Percentiles rank a stretch among this genome's conserved stretches.
These are phyloP conservation scores for Yamadazyma sp. DNA, from an alignment of 1,139 yeast genomes.

Conservation along the genomic window DNA sequence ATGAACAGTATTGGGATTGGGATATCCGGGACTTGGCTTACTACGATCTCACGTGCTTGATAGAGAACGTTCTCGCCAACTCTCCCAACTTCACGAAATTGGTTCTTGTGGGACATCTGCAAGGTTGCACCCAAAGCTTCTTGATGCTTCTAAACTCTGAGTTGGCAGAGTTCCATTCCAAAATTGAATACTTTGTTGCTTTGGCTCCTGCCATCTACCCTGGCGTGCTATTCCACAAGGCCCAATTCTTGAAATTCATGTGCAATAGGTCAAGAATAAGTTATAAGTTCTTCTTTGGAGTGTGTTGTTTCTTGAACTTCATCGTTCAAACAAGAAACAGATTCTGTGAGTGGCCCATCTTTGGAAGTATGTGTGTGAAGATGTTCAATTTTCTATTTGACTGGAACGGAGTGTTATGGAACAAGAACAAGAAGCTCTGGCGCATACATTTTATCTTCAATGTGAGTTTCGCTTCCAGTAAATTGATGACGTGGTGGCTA, in stretches of 20 bases:
- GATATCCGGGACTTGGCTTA: constrained; percentile 77
- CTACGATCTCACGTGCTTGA: constrained; percentile 72
- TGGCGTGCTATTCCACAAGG: constrained; percentile 64
- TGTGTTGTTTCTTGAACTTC: constrained; percentile 58
- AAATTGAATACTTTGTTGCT: constrained; percentile 68
- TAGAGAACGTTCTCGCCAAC: constrained; percentile 55
- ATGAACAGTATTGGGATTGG: constrained; percentile 76
- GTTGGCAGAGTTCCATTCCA: constrained; percentile 35
- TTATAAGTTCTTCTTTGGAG: constrained; percentile 56
- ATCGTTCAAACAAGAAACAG: constrained; percentile 51
- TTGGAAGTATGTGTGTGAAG: constrained; percentile 64
- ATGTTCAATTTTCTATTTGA: constrained; percentile 84
- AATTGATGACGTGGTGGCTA: constrained; percentile 90
- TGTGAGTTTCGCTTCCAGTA: constrained; percentile 79
- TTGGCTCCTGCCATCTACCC: constrained; percentile 91
- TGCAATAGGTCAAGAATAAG: constrained; percentile 35
- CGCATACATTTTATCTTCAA: constrained; percentile 78
- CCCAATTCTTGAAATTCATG: constrained; percentile 59
- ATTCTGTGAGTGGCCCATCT: constrained; percentile 48
- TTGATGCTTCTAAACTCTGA: constrained; percentile 48
- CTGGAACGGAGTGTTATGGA: constrained; percentile 83
- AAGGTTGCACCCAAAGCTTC: constrained; percentile 87
- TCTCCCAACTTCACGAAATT: constrained; percentile 48
- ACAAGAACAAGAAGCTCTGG: constrained; percentile 54
- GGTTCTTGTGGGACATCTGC: constrained; percentile 80